Evolutionary conservation across 441 rosid genomes (phyloP).

Genomic region (Omphalea diandra): DNA sequence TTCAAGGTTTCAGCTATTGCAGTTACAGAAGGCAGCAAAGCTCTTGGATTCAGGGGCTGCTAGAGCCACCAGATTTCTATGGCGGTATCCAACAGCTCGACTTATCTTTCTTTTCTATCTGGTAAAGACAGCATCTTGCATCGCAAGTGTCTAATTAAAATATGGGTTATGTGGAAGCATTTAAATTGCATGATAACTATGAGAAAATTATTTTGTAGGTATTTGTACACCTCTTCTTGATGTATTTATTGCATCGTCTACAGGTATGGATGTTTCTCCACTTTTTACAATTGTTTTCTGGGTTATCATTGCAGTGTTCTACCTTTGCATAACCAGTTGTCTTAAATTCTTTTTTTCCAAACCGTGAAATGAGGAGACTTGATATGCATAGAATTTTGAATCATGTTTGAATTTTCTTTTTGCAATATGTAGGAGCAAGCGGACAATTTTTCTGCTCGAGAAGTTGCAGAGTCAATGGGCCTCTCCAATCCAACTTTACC

Average conservation of each 20-base stretch:
- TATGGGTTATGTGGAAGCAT: conserved; percentile 1
- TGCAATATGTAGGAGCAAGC: conserved; percentile 70
- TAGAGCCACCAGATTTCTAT: conserved; percentile 93
- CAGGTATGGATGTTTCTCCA: conserved; percentile 52
- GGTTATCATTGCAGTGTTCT: neutral
- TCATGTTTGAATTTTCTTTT: conserved; percentile 9
- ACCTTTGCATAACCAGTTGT: no score
- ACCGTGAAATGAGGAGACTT: no score
- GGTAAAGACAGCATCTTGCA: conserved; percentile 43
- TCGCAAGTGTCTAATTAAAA: conserved; percentile 14
- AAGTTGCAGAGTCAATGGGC: conserved; percentile 77
- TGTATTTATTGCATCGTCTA: conserved; percentile 95
- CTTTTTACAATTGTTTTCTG: neutral
- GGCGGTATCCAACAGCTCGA: conserved; percentile 98
- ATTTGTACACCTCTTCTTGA: conserved; percentile 94
- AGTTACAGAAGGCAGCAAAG: conserved; percentile 95
- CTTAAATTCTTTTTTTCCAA: no score
- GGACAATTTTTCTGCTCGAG: conserved; percentile 63
- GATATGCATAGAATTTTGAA: no score
- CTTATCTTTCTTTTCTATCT: conserved; percentile 77
- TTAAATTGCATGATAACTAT: conserved; percentile 16
- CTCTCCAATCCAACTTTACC: conserved; percentile 50
- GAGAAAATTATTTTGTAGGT: conserved; percentile 58
- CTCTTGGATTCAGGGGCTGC: conserved; percentile 91
- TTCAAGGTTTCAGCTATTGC: conserved; percentile 27